Evolutionary conservation across 495 filamentous ascomycete genomes (phyloP).

Genomic region (Neurospora cerealis): DNA sequence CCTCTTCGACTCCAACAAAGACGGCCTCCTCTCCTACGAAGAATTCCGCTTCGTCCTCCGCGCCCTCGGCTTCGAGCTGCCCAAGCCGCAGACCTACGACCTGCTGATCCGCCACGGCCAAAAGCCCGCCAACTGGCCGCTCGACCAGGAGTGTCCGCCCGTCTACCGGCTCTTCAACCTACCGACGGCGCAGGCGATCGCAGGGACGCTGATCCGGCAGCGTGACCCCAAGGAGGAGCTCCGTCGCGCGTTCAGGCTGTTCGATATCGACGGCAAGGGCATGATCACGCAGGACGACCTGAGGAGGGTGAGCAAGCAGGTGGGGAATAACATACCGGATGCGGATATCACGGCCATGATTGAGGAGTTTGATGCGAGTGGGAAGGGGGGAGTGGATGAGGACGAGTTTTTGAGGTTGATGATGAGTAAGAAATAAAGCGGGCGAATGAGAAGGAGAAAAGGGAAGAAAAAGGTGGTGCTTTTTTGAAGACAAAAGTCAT

Average conservation of each 20-base stretch:
- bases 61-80: slow-evolving; percentile 74
- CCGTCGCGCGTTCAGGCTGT: slow-evolving; percentile 79
- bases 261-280: slow-evolving; percentile 66
- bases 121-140: slow-evolving; percentile 24
- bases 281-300: slow-evolving; percentile 81
- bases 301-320: slow-evolving; percentile 74
- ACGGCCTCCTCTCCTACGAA: slow-evolving; percentile 89
- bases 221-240: slow-evolving; percentile 90
- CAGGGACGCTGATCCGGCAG: slow-evolving; percentile 65
- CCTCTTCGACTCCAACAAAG: slow-evolving; percentile 95
- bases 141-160: slow-evolving; percentile 27
- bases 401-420: slow-evolving; percentile 71
- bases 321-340: slow-evolving; percentile 86
- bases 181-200: slow-evolving; percentile 60
- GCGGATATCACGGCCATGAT: slow-evolving; percentile 93
- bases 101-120: slow-evolving; percentile 25
- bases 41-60: slow-evolving; percentile 97
- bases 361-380: slow-evolving; percentile 95
- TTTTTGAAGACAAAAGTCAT: not conserved
- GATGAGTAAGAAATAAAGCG: slow-evolving; percentile 21
- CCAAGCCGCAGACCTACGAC: slow-evolving; percentile 28
- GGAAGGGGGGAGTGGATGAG: slow-evolving; percentile 75
- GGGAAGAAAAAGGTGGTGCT: not conserved
- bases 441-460: not conserved
- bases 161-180: slow-evolving; percentile 26